Base-by-base conservation (phyloP, 2,329 filamentous ascomycete species). In the Colletotrichum sp. region DNA sequence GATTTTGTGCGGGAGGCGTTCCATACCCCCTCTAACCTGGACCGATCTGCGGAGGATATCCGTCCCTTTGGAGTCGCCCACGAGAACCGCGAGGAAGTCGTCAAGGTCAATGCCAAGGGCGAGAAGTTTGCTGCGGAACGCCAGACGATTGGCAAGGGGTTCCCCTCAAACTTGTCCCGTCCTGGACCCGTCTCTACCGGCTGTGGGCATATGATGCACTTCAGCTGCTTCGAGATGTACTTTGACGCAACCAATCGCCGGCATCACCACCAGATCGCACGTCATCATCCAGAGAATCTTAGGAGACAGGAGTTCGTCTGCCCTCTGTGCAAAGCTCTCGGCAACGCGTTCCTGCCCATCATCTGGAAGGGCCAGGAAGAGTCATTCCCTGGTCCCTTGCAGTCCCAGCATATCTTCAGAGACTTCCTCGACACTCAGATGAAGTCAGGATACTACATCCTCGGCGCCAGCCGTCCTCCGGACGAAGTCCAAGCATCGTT, bases 121-220 rank as follows among this genome's bases (percentile, higher is more conserved):
- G 89, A 93, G 52, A 91, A 91, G 52, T 92, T 96, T 64, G 88
- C 92, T 43, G 91, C 92, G 6, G 95, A 98, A 83, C 92, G 94
- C 65, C 94, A 98, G 84, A 93, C 93, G 7, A 91, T 99, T 64
- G 96, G 96, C 36, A 98, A 96, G 84, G 97, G 97, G 0, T 99
- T 98, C 81, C 94, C 95, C 4, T 89, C 92, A 8, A 88, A 90
- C 12, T 89, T 92, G 55, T 92, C 92, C 39, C 89, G 90, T 32
- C 88, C 91, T 21, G 97, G 96, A 0, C 94, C 96, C 1, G 94
- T 99, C 3, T 95, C 96, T 13, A 95, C 94, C 43, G 95, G 96
- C 12, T 99, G 97, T 84, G 97, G 97, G 4, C 97, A 99, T 83
- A 98, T 99, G 81, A 99, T 99, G 97, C 97, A 99, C 84, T 99